phyloP scores from a whole-genome alignment of 202 grass and related monocot species.

The Saccharum hybrid region DNA sequence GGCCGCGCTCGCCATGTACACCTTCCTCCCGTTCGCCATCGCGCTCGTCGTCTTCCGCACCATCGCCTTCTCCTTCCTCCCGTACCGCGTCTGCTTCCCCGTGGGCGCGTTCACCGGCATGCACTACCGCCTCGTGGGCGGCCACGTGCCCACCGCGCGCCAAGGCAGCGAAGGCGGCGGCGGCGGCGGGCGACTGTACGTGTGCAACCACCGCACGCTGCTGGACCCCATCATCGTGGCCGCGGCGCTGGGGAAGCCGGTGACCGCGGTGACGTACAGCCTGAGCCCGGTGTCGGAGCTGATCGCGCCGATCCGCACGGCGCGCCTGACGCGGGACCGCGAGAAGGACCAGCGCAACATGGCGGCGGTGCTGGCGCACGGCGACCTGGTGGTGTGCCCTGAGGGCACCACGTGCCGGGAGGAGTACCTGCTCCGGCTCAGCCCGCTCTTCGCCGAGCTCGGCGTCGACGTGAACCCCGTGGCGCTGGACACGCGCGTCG shows the following conservation, averaged over 20 bases:
- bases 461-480: conserved; percentile 56
- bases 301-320: conserved; percentile 60
- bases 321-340: conserved; percentile 57
- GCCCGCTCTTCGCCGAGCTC: conserved; percentile 74
- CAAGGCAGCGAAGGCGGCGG: too few relatives aligned
- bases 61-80: conserved; percentile 47
- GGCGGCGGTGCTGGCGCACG: conserved; percentile 47
- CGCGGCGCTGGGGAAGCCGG: conserved; percentile 25
- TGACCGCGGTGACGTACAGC: conserved; percentile 73
- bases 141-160: neutral
- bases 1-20: conserved; percentile 60
- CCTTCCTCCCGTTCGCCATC: conserved; percentile 65
- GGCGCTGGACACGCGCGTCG: conserved; percentile 52
- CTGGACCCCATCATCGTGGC: conserved; percentile 60
- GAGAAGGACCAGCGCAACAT: conserved; percentile 61
- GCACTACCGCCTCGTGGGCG: conserved; percentile 45
- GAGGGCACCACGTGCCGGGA: conserved; percentile 71
- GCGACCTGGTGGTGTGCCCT: conserved; percentile 68
- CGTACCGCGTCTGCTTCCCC: conserved; percentile 43
- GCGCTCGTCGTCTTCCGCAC: conserved; percentile 40
- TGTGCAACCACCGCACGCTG: conserved; percentile 72
- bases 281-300: conserved; percentile 69
- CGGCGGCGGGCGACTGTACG: conserved; percentile 40
- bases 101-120: conserved; percentile 51
- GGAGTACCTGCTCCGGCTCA: conserved; percentile 65